Conservation (phyloP, 2,329 filamentous ascomycete species). For the Exophiala sp. region DNA sequence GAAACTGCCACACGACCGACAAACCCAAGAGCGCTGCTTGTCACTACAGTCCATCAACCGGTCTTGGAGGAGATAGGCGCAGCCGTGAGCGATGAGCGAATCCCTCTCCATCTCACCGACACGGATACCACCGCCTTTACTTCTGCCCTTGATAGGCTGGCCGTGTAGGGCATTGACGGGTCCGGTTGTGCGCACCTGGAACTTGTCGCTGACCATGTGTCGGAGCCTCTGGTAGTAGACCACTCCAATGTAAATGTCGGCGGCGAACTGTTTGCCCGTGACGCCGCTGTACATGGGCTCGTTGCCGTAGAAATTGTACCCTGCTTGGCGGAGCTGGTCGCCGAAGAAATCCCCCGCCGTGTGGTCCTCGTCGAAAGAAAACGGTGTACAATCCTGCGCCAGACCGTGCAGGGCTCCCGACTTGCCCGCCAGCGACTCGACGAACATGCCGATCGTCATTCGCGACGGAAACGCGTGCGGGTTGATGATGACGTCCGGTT, state of each 20-base stretch:
- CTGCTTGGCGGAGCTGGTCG: slow-evolving; percentile 87
- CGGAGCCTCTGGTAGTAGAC: slow-evolving; percentile 97
- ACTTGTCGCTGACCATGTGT: slow-evolving; percentile 99
- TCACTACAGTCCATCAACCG: slow-evolving; percentile 96
- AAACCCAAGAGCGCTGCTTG: slow-evolving; percentile 83
- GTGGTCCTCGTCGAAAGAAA: slow-evolving; percentile 87
- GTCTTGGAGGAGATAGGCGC: slow-evolving; percentile 90
- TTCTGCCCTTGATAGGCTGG: slow-evolving; percentile 93
- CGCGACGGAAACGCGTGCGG: slow-evolving; percentile 98
- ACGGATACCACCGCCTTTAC: slow-evolving; percentile 95
- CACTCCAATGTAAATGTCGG: slow-evolving; percentile 92
- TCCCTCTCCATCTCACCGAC: slow-evolving; percentile 99
- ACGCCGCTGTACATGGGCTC: slow-evolving; percentile 98
- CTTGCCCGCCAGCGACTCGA: slow-evolving; percentile 94
- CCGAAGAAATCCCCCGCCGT: slow-evolving; percentile 93
- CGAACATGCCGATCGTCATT: slow-evolving; percentile 99
- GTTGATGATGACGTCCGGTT: slow-evolving; percentile 98
- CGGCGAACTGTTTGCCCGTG: slow-evolving; percentile 86
- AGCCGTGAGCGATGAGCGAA: slow-evolving; percentile 87
- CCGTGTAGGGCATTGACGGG: slow-evolving; percentile 85
- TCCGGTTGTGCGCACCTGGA: slow-evolving; percentile 92
- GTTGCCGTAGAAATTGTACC: slow-evolving; percentile 97
- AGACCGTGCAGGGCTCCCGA: slow-evolving; percentile 87
- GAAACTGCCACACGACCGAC: slow-evolving; percentile 83
- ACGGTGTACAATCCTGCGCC: slow-evolving; percentile 93